Conservation (phyloP, 164 flowering plant species). For the Vitis vinifera region DNA sequence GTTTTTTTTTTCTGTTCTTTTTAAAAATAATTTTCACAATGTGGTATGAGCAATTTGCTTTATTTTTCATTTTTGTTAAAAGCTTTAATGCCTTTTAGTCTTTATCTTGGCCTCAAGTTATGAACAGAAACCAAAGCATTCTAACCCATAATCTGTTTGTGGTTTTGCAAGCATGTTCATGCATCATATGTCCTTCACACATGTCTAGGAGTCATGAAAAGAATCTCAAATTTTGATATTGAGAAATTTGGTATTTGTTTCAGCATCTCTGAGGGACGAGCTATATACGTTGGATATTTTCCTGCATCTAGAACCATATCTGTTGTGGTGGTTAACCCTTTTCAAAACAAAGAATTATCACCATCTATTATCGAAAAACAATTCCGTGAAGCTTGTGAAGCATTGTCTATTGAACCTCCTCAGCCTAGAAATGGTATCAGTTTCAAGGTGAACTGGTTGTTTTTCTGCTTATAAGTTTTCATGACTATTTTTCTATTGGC, state of each 20-base stretch:
- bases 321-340: constrained; percentile 83
- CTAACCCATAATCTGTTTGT: not conserved
- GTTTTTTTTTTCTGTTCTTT: too few relatives aligned
- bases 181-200: not conserved
- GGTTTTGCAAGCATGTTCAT: not conserved
- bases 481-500: constrained; percentile 4
- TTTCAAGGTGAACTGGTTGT: constrained; percentile 54
- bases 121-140: not conserved
- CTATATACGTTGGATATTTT: constrained; percentile 66
- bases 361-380: constrained; percentile 71
- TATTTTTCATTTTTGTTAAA: not conserved
- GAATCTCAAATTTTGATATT: not conserved
- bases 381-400: constrained; percentile 79
- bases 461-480: not conserved
- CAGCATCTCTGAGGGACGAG: constrained; percentile 87
- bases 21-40: too few relatives aligned
- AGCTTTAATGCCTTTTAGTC: not conserved
- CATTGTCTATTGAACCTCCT: constrained; percentile 52
- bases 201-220: not conserved
- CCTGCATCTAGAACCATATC: constrained; percentile 55
- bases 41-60: not conserved
- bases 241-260: constrained; percentile 12
- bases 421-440: constrained; percentile 34
- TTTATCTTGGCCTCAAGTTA: not conserved
- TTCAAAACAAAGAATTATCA: constrained; percentile 75